Base-by-base conservation (phyloP, 2,329 filamentous ascomycete genomes). In the Aaosphaeria arxii region DNA sequence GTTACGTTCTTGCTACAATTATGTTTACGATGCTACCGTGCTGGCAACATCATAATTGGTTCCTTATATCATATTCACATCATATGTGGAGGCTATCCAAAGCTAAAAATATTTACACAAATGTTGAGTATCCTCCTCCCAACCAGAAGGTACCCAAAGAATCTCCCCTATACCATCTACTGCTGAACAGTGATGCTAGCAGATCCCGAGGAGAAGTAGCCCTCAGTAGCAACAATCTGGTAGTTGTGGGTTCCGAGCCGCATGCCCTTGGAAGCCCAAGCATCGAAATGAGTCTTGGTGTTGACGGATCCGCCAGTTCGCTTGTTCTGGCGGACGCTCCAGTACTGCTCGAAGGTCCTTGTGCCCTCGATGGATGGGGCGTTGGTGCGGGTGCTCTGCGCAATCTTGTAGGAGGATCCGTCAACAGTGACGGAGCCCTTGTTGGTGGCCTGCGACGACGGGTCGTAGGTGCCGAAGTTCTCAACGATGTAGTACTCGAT, bases 401-500 rank as follows among this genome's bases (percentile, higher is more conserved):
- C 59, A 43, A 70, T 65, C 52, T 61, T 61, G 59, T 70, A 70
- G 36, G 52, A 54, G 29, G 54, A 53, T 52, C 66, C 64, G 33
- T 70, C 66, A 5, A 50, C 47, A 31, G 53, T 61, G n/a, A 70
- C 44, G 30, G 55, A 60, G 39, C 66, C 66, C 54, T 69, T 68
- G 46, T 59, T 56, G n/a, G 47, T 48, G 6, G 58, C 72, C n/a
- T 71, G 73, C 48, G 76, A 73, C 48, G 72, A 73, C 1, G 77
- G 76, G 36, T 77, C 70, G 58, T 80, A 76, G 31, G 74, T 75
- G 44, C 76, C 77, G 63, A 59, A 82, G 77, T 73, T 78, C 73
- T 70, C 81, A 75, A 68, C 64, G 30, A 68, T 61, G 54, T 68
- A 74, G 70, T 82, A 82, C 55, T 83, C 80, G 55, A 82, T 69